Percentiles rank a stretch among this genome's conserved stretches.
Conservation (phyloP, 1,284 basidiomycete genomes). For the Cryptococcus sp. region DNA sequence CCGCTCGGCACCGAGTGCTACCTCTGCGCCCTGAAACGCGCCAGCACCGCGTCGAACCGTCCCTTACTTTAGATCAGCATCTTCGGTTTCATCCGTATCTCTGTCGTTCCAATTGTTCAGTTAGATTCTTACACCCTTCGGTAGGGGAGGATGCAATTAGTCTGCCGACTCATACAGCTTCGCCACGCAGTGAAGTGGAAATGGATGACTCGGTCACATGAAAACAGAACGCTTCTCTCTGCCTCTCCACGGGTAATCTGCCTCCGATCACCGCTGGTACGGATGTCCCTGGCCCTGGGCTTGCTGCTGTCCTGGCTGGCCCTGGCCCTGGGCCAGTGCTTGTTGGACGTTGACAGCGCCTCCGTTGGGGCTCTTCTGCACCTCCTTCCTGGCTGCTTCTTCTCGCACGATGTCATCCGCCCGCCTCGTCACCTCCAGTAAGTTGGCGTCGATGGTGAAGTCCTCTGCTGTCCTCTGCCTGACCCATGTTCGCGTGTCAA, state of each 20-base stretch:
- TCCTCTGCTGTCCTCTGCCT: constrained; percentile 42
- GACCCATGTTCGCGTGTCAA: constrained; percentile 44
- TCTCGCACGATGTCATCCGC: constrained; percentile 31
- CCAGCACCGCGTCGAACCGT: neutral
- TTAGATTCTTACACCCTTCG: neutral
- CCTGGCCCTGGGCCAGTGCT: constrained; percentile 2
- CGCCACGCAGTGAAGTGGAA: neutral
- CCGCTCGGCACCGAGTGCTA: constrained; percentile 7
- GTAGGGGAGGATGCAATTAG: too few relatives aligned
- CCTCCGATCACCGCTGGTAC: constrained; percentile 5
- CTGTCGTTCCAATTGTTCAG: neutral
- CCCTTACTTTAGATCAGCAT: neutral
- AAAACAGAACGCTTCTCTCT: neutral
- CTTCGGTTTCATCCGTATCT: neutral
- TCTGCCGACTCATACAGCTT: too few relatives aligned
- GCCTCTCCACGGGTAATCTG: neutral
- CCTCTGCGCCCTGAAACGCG: constrained; percentile 6
- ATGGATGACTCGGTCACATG: constrained; percentile 2
- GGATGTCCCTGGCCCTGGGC: constrained; percentile 1
- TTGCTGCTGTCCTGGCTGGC: constrained; percentile 1
- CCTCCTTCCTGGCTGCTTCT: constrained; percentile 32
- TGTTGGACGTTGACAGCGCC: neutral
- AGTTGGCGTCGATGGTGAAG: constrained; percentile 37
- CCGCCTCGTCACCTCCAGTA: constrained; percentile 38
- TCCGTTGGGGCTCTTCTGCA: constrained; percentile 24